A percentile compares a stretch with the other conserved stretches of the same genome.
These are phyloP conservation scores for Poteriospumella lacustris DNA, from an alignment of 108 stramenopile genomes.

Conservation along the genomic window DNA sequence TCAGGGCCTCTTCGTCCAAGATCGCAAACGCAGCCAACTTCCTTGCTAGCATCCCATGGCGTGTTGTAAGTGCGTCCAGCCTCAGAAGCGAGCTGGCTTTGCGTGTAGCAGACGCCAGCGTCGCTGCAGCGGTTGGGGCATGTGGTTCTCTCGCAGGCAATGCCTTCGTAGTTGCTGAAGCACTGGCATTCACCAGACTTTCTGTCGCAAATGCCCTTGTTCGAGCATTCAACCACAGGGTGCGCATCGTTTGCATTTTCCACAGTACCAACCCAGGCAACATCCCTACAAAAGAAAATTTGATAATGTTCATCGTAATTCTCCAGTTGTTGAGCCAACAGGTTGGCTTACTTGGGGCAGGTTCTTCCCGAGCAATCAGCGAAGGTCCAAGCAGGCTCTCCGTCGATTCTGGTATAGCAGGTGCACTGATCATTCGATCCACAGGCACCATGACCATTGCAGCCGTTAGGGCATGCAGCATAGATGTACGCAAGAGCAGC, in stretches of 20 bases:
- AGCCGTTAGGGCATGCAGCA: constrained; percentile 53
- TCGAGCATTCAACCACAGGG: constrained; percentile 67
- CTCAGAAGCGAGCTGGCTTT: constrained; percentile 61
- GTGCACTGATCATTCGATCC: constrained; percentile 66
- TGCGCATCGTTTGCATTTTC: constrained; percentile 55
- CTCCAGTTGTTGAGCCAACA: background rate
- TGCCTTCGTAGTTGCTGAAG: constrained; percentile 71
- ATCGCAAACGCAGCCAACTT: constrained; percentile 77
- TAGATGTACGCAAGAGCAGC: too few relatives aligned
- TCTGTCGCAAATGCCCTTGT: constrained; percentile 73
- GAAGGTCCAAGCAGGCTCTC: constrained; percentile 58
- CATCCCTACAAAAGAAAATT: background rate
- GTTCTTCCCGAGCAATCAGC: constrained; percentile 69
- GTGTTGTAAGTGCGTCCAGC: constrained; percentile 30
- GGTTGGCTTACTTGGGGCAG: constrained; percentile 51
- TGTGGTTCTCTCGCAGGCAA: constrained; percentile 66
- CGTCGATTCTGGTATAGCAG: constrained; percentile 60
- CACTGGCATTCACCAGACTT: constrained; percentile 65
- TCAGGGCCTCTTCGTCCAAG: constrained; percentile 72
- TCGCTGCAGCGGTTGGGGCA: constrained; percentile 64
- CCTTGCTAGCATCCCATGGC: constrained; percentile 71
- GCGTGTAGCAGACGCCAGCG: constrained; percentile 55
- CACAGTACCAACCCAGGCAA: constrained; percentile 13
- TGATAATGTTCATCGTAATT: background rate
- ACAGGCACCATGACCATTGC: constrained; percentile 60